A percentile compares a stretch with the other conserved stretches of the same genome.
These are phyloP conservation scores for Casuarina cunninghamiana DNA, from an alignment of 306 rosid genomes.

Conservation along the genomic window DNA sequence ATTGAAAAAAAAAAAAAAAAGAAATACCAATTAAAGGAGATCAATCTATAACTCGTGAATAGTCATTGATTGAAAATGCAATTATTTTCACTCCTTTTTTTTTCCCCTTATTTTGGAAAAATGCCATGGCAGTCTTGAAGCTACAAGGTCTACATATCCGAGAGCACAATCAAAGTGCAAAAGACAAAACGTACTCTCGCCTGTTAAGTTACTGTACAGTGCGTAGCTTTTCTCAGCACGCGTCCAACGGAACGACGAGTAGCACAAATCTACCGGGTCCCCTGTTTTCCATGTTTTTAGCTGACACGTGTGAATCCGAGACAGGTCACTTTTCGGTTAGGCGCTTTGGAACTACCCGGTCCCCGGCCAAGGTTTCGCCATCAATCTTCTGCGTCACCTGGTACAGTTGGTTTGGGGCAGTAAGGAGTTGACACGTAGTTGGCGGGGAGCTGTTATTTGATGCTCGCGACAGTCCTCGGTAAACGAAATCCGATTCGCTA, in stretches of 20 bases:
- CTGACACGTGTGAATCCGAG: slow-evolving; percentile 14
- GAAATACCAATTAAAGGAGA: no score
- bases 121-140: no score
- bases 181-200: neutral
- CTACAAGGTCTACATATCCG: neutral
- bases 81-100: no score
- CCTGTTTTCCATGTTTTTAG: neutral
- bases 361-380: neutral
- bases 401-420: neutral
- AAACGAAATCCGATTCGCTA: neutral
- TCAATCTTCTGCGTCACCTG: slow-evolving; percentile 15
- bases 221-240: slow-evolving; percentile 17
- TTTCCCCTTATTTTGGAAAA: no score
- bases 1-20: no score
- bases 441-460: neutral
- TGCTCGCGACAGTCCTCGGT: slow-evolving; percentile 12
- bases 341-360: neutral
- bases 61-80: no score
- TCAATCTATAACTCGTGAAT: no score
- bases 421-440: neutral
- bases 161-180: neutral
- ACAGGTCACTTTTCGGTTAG: neutral
- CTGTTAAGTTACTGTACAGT: neutral
- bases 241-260: slow-evolving; percentile 25
- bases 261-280: neutral